Evolutionary conservation across 352 stramenopile genomes (phyloP), one percentile per base, ranked within the genome.

Genomic region (Elongisporangium senticosum): DNA sequence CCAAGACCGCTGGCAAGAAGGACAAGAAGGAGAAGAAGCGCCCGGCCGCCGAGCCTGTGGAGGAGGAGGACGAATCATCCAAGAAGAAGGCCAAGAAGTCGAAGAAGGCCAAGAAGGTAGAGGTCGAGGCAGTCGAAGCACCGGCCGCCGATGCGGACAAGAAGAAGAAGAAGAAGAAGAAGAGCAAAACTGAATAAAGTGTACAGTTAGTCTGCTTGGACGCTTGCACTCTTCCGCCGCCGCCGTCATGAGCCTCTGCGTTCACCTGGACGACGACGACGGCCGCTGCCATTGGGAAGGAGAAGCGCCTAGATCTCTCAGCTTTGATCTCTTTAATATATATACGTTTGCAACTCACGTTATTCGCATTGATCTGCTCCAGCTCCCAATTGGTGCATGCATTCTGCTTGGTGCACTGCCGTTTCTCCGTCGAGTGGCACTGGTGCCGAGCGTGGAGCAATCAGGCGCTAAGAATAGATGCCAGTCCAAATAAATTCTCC

Each of bases 121-220:
- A 61, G 19, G 64, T 39, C 8, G 50, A 59, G 55, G 51, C 56
- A 28, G 65, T 50, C 24, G 51, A 61, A 54, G 51, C 50, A 19
- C 40, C 26, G 17, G 64, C 48, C 10, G 67, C 60, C 2, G 78
- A 71, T 47, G 64, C 70, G 20, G 69, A 87, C 57, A 83, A 89
- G 64, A 87, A 89, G 72, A 89, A 85, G 67, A 86, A 86, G 70
- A 89, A 91, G 70, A 80, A 72, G 66, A 88, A 88, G 68, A 73
- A 82, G 67, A 86, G 75, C 58, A 92, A 90, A 70, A 90, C 68
- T 55, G 71, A 79, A 74, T 85, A 87, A 73, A 82, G 68, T 60
- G 72, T 71, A 76, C 71, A 77, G 55, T 78, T 79, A 72, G 65
- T 67, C 65, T 73, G 53, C 52, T 72, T 75, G 61, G 56, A 51